These are phyloP conservation scores for Epichloe baconii DNA, from an alignment of 2,329 filamentous ascomycete genomes.

Conservation along the genomic window DNA sequence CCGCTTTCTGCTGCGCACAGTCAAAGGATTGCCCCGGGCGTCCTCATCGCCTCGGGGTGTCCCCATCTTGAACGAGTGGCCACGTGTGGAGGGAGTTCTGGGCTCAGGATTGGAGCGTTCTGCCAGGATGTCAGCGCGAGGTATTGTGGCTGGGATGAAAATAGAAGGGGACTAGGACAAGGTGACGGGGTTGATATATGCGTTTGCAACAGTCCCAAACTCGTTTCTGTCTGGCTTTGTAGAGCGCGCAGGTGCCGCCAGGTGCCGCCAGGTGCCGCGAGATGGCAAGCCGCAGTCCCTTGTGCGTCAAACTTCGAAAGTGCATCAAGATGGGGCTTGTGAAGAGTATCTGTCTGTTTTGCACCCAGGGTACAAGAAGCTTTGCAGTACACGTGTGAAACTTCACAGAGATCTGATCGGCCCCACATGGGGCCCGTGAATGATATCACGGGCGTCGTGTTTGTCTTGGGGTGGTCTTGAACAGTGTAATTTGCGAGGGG, in stretches of 20 bases:
- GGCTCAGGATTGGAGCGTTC: background rate
- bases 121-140: background rate
- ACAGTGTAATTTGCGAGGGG: background rate
- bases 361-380: background rate
- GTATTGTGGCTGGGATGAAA: background rate
- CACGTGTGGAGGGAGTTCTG: background rate
- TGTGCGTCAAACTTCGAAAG: background rate
- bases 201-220: background rate
- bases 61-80: background rate
- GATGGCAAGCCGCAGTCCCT: background rate
- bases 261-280: background rate
- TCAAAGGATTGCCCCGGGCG: slow-evolving; percentile 6
- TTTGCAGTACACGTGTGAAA: background rate
- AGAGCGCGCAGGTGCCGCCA: background rate
- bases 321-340: background rate
- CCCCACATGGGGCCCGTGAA: background rate
- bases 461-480: background rate
- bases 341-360: background rate
- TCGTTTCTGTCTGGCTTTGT: background rate
- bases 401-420: background rate
- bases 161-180: background rate
- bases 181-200: background rate
- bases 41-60: background rate
- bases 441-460: background rate
- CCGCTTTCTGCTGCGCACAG: slow-evolving; percentile 19